phyloP scores from a whole-genome alignment of 345 rosid species.

The Murraya koenigii region DNA sequence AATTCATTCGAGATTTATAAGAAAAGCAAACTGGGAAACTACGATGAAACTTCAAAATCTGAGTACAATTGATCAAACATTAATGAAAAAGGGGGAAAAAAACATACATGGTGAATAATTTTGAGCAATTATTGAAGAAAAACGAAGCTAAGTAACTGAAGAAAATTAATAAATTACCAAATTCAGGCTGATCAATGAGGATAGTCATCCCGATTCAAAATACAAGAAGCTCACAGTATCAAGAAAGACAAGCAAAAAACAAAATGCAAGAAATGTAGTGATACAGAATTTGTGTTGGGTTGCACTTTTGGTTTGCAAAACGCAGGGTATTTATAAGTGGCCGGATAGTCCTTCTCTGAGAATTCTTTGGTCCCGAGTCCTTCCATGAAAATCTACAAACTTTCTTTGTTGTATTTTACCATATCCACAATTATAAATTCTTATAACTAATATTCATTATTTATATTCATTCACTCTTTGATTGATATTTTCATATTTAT shows the following conservation, averaged over 20 bases:
- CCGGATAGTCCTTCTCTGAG: constrained; percentile 51
- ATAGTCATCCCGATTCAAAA: constrained; percentile 42
- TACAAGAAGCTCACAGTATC: neutral
- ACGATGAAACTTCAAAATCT: neutral
- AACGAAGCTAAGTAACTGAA: constrained; percentile 1
- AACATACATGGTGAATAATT: neutral
- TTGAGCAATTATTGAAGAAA: neutral
- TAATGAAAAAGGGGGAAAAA: neutral
- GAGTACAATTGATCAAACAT: neutral
- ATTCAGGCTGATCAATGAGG: constrained; percentile 38
- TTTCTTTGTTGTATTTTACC: neutral
- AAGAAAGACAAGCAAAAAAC: neutral
- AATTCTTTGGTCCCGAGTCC: constrained; percentile 42
- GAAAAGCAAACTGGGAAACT: no score
- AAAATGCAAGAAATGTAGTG: neutral
- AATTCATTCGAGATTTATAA: no score
- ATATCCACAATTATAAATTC: neutral
- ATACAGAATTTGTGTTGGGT: neutral
- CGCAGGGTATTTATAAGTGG: constrained; percentile 42
- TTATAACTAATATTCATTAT: neutral
- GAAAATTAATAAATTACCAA: constrained; percentile 31
- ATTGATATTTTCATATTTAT: neutral
- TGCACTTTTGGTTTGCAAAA: neutral
- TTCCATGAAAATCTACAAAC: constrained; percentile 30
- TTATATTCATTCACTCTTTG: neutral